Evolutionary conservation across 495 filamentous ascomycete genomes (phyloP).

Genomic region (Neurospora sp.): DNA sequence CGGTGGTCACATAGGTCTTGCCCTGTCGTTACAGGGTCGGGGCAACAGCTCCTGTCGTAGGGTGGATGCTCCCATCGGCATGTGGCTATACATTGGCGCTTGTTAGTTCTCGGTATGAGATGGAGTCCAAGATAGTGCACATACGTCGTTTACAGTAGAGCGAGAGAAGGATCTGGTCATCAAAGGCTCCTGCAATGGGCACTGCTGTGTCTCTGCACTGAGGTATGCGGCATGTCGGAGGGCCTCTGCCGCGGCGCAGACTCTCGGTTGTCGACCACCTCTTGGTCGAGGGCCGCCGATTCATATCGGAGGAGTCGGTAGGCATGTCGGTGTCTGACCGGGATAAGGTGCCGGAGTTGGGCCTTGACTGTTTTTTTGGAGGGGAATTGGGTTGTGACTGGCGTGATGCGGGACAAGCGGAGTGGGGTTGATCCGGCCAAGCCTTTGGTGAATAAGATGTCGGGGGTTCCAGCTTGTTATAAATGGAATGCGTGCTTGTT

Average conservation of each 20-base stretch:
- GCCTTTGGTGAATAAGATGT: not conserved
- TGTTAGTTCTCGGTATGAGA: not conserved
- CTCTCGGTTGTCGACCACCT: not conserved
- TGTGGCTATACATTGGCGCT: not conserved
- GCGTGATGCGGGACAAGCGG: not conserved
- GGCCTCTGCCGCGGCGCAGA: not conserved
- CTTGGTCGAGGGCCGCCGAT: not conserved
- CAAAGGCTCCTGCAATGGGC: not conserved
- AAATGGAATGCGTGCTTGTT: not conserved
- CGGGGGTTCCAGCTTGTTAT: not conserved
- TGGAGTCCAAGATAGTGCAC: not conserved
- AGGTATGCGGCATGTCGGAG: not conserved
- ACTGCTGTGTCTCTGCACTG: not conserved
- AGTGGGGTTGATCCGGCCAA: not conserved
- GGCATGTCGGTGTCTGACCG: not conserved
- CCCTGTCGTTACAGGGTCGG: not conserved
- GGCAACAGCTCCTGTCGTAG: not conserved
- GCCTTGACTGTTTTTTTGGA: not conserved
- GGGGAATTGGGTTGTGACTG: not conserved
- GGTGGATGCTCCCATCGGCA: not conserved
- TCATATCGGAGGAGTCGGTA: not conserved
- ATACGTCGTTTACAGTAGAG: not conserved
- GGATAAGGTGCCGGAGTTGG: not conserved
- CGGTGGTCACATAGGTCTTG: not conserved
- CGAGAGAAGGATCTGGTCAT: not conserved